Conservation (phyloP, 225 moss, liverwort and hornwort species). For the Takakia lepidozioides region DNA sequence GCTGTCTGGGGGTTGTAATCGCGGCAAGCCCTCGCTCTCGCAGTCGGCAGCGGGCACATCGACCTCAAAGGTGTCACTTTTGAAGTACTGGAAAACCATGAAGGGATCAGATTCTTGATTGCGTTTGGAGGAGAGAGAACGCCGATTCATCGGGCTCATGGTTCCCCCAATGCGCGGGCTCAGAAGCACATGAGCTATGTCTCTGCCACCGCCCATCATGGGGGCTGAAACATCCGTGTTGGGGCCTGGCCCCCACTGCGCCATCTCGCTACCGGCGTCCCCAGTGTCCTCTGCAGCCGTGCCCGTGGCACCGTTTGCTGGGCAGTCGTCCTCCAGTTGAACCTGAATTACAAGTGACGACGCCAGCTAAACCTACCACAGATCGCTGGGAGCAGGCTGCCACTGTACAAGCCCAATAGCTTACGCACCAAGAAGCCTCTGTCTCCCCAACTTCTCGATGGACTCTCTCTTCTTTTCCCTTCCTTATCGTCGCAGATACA, state of each 20-base stretch:
- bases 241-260: slow-evolving; percentile 23
- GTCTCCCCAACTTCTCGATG: too few relatives aligned
- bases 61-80: slow-evolving; percentile 7
- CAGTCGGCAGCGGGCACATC: slow-evolving; percentile 7
- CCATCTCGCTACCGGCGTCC: slow-evolving; percentile 16
- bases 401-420: too few relatives aligned
- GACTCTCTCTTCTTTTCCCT: too few relatives aligned
- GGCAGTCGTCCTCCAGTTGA: slow-evolving; percentile 1
- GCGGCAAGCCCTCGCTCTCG: slow-evolving; percentile 13
- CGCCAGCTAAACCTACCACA: slow-evolving; percentile 11
- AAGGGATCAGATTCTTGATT: slow-evolving; percentile 25
- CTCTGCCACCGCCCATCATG: slow-evolving; percentile 21
- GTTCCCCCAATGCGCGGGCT: slow-evolving; percentile 62
- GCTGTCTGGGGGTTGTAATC: slow-evolving; percentile 21
- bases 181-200: slow-evolving; percentile 62
- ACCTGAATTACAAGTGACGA: background rate
- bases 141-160: slow-evolving; percentile 65
- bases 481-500: too few relatives aligned
- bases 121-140: slow-evolving; percentile 33
- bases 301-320: slow-evolving; percentile 4
- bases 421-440: too few relatives aligned
- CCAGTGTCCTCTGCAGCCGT: slow-evolving; percentile 2
- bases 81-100: slow-evolving; percentile 24
- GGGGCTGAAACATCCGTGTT: slow-evolving; percentile 6
- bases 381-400: too few relatives aligned